A percentile compares a stretch with the other conserved stretches of the same genome.
phyloP scores from a whole-genome alignment of 768 basidiomycete genomes.

The Sporobolomyces roseus region DNA sequence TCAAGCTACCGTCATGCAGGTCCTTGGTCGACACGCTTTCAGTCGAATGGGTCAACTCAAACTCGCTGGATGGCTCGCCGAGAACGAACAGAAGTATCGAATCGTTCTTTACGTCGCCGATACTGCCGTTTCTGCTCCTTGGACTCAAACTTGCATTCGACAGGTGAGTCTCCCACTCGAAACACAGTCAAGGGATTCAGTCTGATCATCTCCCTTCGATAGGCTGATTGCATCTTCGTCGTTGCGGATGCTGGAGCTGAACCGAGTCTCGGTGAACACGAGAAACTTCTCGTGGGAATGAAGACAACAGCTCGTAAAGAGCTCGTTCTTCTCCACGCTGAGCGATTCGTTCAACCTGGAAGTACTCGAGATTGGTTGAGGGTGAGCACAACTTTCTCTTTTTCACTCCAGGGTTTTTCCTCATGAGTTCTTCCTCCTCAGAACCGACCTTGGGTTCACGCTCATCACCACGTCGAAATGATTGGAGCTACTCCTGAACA shows the following conservation, averaged over 20 bases:
- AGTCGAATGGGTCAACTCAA: constrained; percentile 96
- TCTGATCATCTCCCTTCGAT: no score
- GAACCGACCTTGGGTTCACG: constrained; percentile 94
- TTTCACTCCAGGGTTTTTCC: neutral
- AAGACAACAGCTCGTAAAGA: constrained; percentile 99
- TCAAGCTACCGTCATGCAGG: constrained; percentile 84
- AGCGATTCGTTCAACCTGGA: constrained; percentile 79
- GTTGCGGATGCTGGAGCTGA: constrained; percentile 93
- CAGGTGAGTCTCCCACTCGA: no score
- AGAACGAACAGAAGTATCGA: constrained; percentile 82
- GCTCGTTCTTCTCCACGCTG: constrained; percentile 85
- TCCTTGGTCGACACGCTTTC: constrained; percentile 91
- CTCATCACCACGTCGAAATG: constrained; percentile 86
- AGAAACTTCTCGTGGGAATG: constrained; percentile 83
- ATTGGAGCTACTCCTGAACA: constrained; percentile 60
- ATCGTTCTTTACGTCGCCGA: constrained; percentile 95
- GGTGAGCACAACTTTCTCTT: constrained; percentile 52
- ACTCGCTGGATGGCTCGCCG: constrained; percentile 87
- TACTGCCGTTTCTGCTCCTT: constrained; percentile 86
- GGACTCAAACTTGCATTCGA: constrained; percentile 97
- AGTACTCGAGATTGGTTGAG: constrained; percentile 95
- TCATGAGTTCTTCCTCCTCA: constrained; percentile 48
- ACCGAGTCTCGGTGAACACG: constrained; percentile 79
- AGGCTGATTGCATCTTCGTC: constrained; percentile 91
- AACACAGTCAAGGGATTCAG: no score